Evolutionary conservation across 1,284 basidiomycete genomes (phyloP).

Genomic region (Trichosporon faecale): DNA sequence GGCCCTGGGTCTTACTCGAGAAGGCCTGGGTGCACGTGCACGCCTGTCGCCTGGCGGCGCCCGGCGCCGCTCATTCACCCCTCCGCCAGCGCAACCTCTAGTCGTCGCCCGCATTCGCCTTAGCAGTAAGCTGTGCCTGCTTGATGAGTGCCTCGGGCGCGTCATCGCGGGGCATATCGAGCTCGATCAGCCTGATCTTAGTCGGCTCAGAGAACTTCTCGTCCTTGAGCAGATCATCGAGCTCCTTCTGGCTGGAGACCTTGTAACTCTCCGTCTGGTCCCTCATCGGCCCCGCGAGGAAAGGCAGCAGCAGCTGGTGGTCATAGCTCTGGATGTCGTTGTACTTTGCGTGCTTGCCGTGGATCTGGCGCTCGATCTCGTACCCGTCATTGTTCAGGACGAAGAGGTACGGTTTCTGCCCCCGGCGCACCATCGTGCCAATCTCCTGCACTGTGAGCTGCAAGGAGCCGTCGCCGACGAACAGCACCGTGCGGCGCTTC

Average conservation of each 20-base stretch:
- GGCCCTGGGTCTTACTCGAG: no score
- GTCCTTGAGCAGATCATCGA: slow-evolving; percentile 56
- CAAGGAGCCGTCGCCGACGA: slow-evolving; percentile 66
- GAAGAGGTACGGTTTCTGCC: slow-evolving; percentile 53
- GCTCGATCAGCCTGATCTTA: slow-evolving; percentile 49
- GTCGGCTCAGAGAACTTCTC: slow-evolving; percentile 44
- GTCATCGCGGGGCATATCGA: slow-evolving; percentile 50
- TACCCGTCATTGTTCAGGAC: slow-evolving; percentile 88
- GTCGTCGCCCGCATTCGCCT: neutral
- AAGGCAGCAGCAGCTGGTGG: slow-evolving; percentile 50
- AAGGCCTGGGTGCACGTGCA: no score
- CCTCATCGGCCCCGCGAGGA: slow-evolving; percentile 35
- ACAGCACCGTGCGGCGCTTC: slow-evolving; percentile 68
- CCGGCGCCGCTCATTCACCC: no score
- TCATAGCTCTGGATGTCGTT: slow-evolving; percentile 54
- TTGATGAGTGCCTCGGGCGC: slow-evolving; percentile 45
- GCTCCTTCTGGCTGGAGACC: slow-evolving; percentile 52
- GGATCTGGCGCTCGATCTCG: slow-evolving; percentile 72
- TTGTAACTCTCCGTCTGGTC: slow-evolving; percentile 35
- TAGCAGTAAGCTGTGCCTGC: slow-evolving; percentile 41
- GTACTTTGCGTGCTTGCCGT: slow-evolving; percentile 50
- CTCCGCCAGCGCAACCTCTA: neutral
- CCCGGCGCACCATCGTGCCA: slow-evolving; percentile 55
- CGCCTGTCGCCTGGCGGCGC: no score
- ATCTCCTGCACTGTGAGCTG: slow-evolving; percentile 56